These are phyloP conservation scores for Draba incana DNA, from an alignment of 345 rosid genomes.

Conservation along the genomic window DNA sequence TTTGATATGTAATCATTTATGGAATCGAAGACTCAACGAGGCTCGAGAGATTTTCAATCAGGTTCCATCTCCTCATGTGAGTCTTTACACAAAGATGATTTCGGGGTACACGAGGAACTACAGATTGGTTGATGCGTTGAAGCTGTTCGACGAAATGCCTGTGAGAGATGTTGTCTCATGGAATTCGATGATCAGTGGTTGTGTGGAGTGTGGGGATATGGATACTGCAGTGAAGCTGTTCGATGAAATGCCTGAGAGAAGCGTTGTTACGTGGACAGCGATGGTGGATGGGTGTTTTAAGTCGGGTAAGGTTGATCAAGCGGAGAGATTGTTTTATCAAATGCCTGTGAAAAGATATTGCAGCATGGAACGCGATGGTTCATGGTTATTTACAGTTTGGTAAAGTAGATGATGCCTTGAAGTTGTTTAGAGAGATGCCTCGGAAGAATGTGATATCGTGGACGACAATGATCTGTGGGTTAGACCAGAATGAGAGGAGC, in stretches of 20 bases:
- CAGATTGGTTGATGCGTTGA: too few relatives aligned
- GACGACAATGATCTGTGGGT: conserved; percentile 83
- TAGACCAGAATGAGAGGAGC: conserved; percentile 57
- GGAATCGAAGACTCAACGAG: conserved; percentile 46
- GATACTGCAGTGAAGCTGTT: conserved; percentile 50
- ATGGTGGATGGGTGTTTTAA: conserved; percentile 68
- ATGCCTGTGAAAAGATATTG: conserved; percentile 67
- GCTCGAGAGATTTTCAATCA: conserved; percentile 50
- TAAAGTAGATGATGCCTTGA: conserved; percentile 55
- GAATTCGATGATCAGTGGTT: conserved; percentile 72
- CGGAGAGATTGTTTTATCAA: conserved; percentile 54
- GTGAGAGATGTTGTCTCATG: conserved; percentile 61
- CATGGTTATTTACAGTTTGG: conserved; percentile 62
- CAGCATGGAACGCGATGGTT: conserved; percentile 77
- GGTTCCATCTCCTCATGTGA: too few relatives aligned
- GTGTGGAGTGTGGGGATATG: conserved; percentile 64
- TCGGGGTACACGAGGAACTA: too few relatives aligned
- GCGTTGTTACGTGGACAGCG: conserved; percentile 70
- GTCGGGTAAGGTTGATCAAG: conserved; percentile 55
- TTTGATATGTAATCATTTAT: conserved; percentile 49
- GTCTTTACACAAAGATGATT: too few relatives aligned
- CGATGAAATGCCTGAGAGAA: conserved; percentile 68
- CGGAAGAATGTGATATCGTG: conserved; percentile 67
- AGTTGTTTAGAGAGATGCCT: conserved; percentile 66
- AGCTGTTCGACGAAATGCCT: too few relatives aligned